These are phyloP conservation scores for Phlegmacium glaucopus DNA, from an alignment of 768 basidiomycete species.

Conservation along the genomic window DNA sequence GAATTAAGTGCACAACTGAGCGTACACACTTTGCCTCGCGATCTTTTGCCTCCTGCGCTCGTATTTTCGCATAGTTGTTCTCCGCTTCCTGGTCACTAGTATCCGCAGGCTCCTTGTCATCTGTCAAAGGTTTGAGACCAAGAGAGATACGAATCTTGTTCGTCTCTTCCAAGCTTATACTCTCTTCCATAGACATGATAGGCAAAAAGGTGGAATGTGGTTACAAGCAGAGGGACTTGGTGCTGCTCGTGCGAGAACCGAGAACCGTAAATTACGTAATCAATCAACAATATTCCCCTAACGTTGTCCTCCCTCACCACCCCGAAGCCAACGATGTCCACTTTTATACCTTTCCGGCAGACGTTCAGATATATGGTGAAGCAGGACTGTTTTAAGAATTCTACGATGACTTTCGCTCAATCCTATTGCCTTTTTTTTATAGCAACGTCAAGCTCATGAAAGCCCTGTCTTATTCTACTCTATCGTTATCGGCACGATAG, in stretches of 20 bases:
- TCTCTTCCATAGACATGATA: slow-evolving; percentile 73
- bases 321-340: slow-evolving; percentile 33
- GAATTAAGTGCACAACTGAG: neutral
- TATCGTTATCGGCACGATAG: slow-evolving; percentile 66
- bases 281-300: slow-evolving; percentile 7
- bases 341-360: slow-evolving; percentile 44
- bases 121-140: slow-evolving; percentile 90
- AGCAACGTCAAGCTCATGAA: slow-evolving; percentile 93
- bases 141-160: slow-evolving; percentile 94
- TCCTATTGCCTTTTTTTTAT: slow-evolving; percentile 12
- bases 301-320: slow-evolving; percentile 1
- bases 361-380: slow-evolving; percentile 51
- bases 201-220: slow-evolving; percentile 10
- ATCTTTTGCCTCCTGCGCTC: slow-evolving; percentile 67
- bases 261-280: slow-evolving; percentile 10
- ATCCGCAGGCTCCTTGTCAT: slow-evolving; percentile 67
- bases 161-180: slow-evolving; percentile 90
- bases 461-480: slow-evolving; percentile 90
- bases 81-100: slow-evolving; percentile 83
- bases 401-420: neutral
- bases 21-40: slow-evolving; percentile 71
- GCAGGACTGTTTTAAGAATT: neutral
- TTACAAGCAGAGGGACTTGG: slow-evolving; percentile 16
- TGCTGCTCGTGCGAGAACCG: slow-evolving; percentile 3
- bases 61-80: slow-evolving; percentile 74